These are phyloP conservation scores for Penicillium argentinense DNA, from an alignment of 495 filamentous ascomycete genomes.

Conservation along the genomic window DNA sequence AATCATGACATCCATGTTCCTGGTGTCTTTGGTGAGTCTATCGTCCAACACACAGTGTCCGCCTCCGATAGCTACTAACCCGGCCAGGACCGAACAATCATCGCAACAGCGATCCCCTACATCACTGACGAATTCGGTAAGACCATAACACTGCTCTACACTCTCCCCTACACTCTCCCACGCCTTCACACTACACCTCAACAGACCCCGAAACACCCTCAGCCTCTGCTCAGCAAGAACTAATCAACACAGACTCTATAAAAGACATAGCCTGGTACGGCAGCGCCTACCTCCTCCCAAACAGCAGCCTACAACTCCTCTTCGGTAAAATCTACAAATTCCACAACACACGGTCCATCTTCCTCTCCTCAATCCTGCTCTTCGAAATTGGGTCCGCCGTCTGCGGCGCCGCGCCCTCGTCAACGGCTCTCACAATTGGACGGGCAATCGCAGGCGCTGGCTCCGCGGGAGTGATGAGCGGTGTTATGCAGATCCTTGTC, in stretches of 20 bases:
- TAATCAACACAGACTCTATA: no score
- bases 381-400: neutral
- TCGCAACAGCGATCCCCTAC: neutral
- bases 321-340: constrained; percentile 6
- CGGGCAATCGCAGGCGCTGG: constrained; percentile 27
- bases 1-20: no score
- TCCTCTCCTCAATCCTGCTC: neutral
- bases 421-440: constrained; percentile 24
- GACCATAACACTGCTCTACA: no score
- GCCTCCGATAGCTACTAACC: no score
- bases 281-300: constrained; percentile 8
- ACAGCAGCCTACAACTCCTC: constrained; percentile 15
- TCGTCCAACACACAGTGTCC: no score
- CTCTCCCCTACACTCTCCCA: no score
- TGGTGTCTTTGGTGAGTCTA: no score
- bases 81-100: neutral
- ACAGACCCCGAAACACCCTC: no score
- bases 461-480: constrained; percentile 18
- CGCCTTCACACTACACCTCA: no score
- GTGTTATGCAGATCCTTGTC: constrained; percentile 37
- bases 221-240: no score
- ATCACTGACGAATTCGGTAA: neutral
- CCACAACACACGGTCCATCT: neutral
- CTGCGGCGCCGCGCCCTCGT: constrained; percentile 8
- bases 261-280: constrained; percentile 2